A percentile compares a stretch with the other conserved stretches of the same genome.
Conservation (phyloP, 2,329 filamentous ascomycete species). For the Sclerotinia nivalis region DNA sequence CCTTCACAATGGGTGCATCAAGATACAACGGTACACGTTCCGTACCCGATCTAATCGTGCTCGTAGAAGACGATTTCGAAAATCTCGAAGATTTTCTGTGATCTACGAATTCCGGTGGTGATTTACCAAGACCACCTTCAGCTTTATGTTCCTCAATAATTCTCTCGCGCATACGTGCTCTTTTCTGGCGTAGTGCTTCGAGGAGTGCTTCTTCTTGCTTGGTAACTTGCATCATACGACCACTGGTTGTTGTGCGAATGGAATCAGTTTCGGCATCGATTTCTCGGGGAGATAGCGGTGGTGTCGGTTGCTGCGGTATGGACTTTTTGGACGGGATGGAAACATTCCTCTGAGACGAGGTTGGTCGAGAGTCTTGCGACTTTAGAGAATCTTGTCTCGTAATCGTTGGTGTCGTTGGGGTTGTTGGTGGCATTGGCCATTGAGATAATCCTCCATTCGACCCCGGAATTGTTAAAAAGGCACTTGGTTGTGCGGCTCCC, state of each 20-base stretch:
- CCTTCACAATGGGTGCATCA: slow-evolving; percentile 33
- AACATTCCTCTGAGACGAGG: slow-evolving; percentile 10
- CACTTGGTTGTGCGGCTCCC: not conserved
- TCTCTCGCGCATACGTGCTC: slow-evolving; percentile 49
- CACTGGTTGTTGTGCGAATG: slow-evolving; percentile 27
- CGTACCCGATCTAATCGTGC: slow-evolving; percentile 30
- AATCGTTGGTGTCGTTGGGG: slow-evolving; percentile 6
- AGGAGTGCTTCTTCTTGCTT: slow-evolving; percentile 54
- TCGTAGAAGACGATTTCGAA: slow-evolving; percentile 29
- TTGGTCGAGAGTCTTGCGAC: slow-evolving; percentile 8
- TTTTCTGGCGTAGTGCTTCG: slow-evolving; percentile 51
- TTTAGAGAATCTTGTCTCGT: slow-evolving; percentile 16
- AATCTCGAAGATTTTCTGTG: slow-evolving; percentile 23
- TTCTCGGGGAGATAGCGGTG: slow-evolving; percentile 36
- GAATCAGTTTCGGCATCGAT: slow-evolving; percentile 31
- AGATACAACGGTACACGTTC: slow-evolving; percentile 37
- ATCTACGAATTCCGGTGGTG: slow-evolving; percentile 29
- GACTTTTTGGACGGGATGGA: slow-evolving; percentile 22
- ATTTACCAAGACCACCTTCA: slow-evolving; percentile 23
- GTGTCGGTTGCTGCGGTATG: slow-evolving; percentile 35
- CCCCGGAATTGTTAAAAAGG: slow-evolving; percentile 17
- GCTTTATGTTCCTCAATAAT: slow-evolving; percentile 41
- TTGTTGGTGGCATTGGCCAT: slow-evolving; percentile 10
- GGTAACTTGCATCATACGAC: slow-evolving; percentile 52
- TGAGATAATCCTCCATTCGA: not conserved